Evolutionary conservation across 139 green algal species (phyloP).

Genomic region (Micractinium conductrix): DNA sequence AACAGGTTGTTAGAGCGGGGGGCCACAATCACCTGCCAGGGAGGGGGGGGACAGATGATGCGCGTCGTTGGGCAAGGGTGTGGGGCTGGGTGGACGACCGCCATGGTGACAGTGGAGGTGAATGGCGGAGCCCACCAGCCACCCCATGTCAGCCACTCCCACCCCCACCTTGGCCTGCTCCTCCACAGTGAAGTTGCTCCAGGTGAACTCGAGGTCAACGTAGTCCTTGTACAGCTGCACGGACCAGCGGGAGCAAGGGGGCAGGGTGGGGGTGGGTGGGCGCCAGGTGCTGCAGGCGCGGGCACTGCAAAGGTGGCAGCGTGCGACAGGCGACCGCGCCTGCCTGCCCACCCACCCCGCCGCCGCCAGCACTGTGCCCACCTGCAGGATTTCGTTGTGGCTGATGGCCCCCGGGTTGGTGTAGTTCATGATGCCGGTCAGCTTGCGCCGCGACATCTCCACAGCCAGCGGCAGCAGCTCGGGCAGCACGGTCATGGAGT

Average conservation of each 20-base stretch:
- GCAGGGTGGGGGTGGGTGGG: background rate
- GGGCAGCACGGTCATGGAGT: slow-evolving; percentile 98
- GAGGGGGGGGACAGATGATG: background rate
- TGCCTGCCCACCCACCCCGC: too few species aligned
- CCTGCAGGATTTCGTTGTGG: slow-evolving; percentile 96
- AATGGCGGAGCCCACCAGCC: background rate
- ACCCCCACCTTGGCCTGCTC: slow-evolving; percentile 89
- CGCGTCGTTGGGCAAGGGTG: background rate
- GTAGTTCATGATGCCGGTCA: slow-evolving; percentile 98
- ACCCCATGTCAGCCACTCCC: background rate
- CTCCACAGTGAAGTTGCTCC: slow-evolving; percentile 94
- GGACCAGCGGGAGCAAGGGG: too few species aligned
- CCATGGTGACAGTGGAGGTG: too few species aligned
- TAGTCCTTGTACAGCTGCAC: slow-evolving; percentile 94
- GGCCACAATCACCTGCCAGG: slow-evolving; percentile 96
- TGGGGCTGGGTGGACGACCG: too few species aligned
- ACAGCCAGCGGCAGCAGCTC: slow-evolving; percentile 56
- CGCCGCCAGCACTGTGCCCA: slow-evolving; percentile 56
- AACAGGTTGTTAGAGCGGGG: slow-evolving; percentile 97
- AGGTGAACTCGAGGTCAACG: slow-evolving; percentile 95
- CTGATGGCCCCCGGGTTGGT: slow-evolving; percentile 97
- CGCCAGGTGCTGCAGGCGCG: too few species aligned
- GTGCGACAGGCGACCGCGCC: too few species aligned
- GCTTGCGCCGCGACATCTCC: slow-evolving; percentile 60
- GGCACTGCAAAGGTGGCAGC: too few species aligned